Conservation (phyloP, 352 stramenopile species). For the Globisporangium takayamanum region DNA sequence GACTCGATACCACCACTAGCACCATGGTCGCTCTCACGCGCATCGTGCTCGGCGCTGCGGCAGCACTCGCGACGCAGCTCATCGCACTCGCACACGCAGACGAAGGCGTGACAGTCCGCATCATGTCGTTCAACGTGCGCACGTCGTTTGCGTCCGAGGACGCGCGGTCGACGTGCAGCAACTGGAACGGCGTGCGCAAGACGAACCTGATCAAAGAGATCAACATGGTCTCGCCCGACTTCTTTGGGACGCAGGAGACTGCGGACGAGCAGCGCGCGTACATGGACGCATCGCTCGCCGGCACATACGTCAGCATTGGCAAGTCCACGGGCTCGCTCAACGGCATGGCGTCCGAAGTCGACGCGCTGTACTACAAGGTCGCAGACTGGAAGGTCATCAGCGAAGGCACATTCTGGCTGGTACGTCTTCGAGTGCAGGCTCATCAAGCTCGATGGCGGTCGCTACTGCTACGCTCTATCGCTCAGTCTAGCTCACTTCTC, state of each 20-base stretch:
- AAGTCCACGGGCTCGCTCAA: slow-evolving; percentile 56
- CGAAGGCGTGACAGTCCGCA: slow-evolving; percentile 43
- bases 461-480: neutral
- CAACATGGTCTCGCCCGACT: slow-evolving; percentile 45
- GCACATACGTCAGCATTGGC: slow-evolving; percentile 59
- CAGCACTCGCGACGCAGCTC: slow-evolving; percentile 12
- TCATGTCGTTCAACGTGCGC: slow-evolving; percentile 80
- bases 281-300: slow-evolving; percentile 43
- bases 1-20: neutral
- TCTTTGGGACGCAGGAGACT: slow-evolving; percentile 80
- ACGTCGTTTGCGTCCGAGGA: slow-evolving; percentile 53
- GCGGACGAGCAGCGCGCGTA: slow-evolving; percentile 58
- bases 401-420: slow-evolving; percentile 66
- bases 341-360: slow-evolving; percentile 40
- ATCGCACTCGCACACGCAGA: slow-evolving; percentile 14
- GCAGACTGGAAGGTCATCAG: slow-evolving; percentile 50
- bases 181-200: slow-evolving; percentile 62
- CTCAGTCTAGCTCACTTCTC: neutral
- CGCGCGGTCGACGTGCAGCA: slow-evolving; percentile 32
- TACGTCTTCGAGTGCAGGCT: slow-evolving; percentile 5
- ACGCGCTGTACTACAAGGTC: slow-evolving; percentile 61
- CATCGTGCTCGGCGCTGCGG: neutral
- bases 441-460: neutral
- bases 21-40: slow-evolving; percentile 3
- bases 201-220: slow-evolving; percentile 57